Conservation (phyloP, 164 flowering plant species). For the Annona squamosa region DNA sequence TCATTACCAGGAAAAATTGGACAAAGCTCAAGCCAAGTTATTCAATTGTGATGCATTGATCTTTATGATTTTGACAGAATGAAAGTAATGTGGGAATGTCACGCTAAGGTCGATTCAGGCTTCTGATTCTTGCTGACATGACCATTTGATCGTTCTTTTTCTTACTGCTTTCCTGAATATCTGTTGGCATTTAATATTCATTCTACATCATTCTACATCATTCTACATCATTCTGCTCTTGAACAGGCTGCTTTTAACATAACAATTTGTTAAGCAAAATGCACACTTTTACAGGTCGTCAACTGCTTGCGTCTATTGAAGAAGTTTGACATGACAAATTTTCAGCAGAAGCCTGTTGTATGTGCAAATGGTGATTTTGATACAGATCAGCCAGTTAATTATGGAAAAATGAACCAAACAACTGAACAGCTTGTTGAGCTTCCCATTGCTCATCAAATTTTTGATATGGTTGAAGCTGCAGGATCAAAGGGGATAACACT, state of each 20-base stretch:
- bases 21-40: too few relatives aligned
- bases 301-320: slow-evolving; percentile 58
- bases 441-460: slow-evolving; percentile 73
- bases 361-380: slow-evolving; percentile 32
- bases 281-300: slow-evolving; percentile 40
- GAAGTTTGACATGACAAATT: slow-evolving; percentile 38
- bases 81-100: too few relatives aligned
- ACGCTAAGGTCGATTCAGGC: too few relatives aligned
- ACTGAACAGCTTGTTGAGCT: slow-evolving; percentile 77
- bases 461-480: slow-evolving; percentile 73
- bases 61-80: too few relatives aligned
- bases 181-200: neutral
- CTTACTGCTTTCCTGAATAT: neutral
- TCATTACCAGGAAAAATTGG: too few relatives aligned
- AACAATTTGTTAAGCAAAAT: too few relatives aligned
- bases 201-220: neutral
- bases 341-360: slow-evolving; percentile 34
- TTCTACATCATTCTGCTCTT: too few relatives aligned
- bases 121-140: neutral
- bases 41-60: too few relatives aligned
- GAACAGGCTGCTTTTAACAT: neutral
- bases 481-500: slow-evolving; percentile 64
- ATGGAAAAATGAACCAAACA: slow-evolving; percentile 39
- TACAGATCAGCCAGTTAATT: slow-evolving; percentile 27
- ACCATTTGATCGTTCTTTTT: neutral